Evolutionary conservation across 768 basidiomycete genomes (phyloP).

Genomic region (Floccularia luteovirens): DNA sequence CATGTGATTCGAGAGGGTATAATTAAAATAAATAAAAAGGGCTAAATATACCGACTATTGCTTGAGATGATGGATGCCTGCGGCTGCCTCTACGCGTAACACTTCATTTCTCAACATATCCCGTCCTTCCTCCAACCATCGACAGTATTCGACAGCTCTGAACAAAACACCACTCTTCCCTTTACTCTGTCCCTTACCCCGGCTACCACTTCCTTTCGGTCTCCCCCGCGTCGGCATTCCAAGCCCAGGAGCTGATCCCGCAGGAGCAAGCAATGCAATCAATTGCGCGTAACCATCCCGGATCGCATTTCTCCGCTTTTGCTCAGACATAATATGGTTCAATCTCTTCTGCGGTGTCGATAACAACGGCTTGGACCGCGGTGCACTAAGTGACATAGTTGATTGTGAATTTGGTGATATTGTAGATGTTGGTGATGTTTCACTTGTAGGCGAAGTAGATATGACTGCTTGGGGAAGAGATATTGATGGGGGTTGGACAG

Average conservation of each 20-base stretch:
- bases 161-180: constrained; percentile 89
- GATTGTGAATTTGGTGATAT: not conserved
- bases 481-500: constrained; percentile 16
- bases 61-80: constrained; percentile 38
- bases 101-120: constrained; percentile 68
- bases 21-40: no score
- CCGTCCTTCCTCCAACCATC: constrained; percentile 80
- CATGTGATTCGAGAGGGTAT: no score
- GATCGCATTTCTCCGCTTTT: constrained; percentile 89
- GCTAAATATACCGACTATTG: no score
- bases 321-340: constrained; percentile 93
- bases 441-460: constrained; percentile 6
- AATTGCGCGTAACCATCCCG: constrained; percentile 85
- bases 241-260: constrained; percentile 56
- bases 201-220: constrained; percentile 70
- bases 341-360: constrained; percentile 83
- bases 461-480: constrained; percentile 22
- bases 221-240: constrained; percentile 73
- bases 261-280: constrained; percentile 75
- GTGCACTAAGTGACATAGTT: constrained; percentile 9
- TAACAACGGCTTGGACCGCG: constrained; percentile 56
- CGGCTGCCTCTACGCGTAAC: constrained; percentile 55
- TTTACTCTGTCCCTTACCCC: constrained; percentile 63
- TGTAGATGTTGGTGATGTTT: not conserved
- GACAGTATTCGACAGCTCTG: constrained; percentile 79